These are phyloP conservation scores for Aspergillus sp. DNA, from an alignment of 2,329 filamentous ascomycete genomes.

Conservation along the genomic window DNA sequence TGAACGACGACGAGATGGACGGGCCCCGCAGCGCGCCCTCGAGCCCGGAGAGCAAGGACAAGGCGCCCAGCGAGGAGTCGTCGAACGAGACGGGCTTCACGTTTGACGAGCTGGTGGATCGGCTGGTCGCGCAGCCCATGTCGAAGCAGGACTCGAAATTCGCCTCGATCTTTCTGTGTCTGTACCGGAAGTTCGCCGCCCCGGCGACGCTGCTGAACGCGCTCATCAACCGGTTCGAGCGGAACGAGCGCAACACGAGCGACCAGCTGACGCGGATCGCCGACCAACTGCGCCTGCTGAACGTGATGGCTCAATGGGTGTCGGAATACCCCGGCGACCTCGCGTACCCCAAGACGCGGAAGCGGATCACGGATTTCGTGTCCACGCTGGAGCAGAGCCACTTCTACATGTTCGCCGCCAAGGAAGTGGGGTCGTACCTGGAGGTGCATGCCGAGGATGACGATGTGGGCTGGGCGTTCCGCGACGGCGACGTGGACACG, in stretches of 20 bases:
- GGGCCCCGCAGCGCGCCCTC: slow-evolving; percentile 25
- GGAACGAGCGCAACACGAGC: slow-evolving; percentile 71
- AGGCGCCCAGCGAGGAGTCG: slow-evolving; percentile 30
- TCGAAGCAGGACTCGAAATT: slow-evolving; percentile 90
- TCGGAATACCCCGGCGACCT: slow-evolving; percentile 90
- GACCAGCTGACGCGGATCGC: slow-evolving; percentile 74
- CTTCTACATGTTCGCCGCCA: slow-evolving; percentile 79
- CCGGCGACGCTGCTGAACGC: slow-evolving; percentile 75
- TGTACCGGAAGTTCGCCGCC: slow-evolving; percentile 91
- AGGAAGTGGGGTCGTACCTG: slow-evolving; percentile 79
- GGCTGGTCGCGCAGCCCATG: slow-evolving; percentile 77
- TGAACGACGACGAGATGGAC: slow-evolving; percentile 44
- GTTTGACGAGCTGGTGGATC: slow-evolving; percentile 75
- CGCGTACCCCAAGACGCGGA: slow-evolving; percentile 71
- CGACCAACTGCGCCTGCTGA: slow-evolving; percentile 78
- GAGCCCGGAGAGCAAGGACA: slow-evolving; percentile 32
- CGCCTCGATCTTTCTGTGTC: slow-evolving; percentile 79
- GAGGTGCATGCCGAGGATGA: slow-evolving; percentile 80
- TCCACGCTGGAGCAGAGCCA: slow-evolving; percentile 70
- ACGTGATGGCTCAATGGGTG: slow-evolving; percentile 85
- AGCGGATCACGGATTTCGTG: slow-evolving; percentile 73
- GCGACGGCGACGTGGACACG: slow-evolving; percentile 62
- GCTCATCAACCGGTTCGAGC: slow-evolving; percentile 62
- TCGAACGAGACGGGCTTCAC: slow-evolving; percentile 38
- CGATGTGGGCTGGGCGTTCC: slow-evolving; percentile 87